Evolutionary conservation across 75 land plant species (phyloP), one percentile per base, ranked within the genome.

Genomic region (Cupressus sempervirens): DNA sequence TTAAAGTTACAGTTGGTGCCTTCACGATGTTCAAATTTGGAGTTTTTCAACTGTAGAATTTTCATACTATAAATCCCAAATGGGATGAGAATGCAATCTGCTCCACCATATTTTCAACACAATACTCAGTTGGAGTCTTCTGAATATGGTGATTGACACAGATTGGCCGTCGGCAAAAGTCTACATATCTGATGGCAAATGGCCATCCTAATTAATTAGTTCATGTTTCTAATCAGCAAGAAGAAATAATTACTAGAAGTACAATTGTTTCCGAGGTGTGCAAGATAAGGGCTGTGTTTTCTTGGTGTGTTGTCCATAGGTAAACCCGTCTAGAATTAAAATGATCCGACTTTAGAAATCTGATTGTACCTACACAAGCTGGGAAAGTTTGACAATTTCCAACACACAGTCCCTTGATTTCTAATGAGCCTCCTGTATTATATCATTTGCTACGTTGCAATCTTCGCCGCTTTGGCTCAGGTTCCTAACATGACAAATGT

Each of bases 391-490:
- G 23, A 40, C 43, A 36, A 36, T 76, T 40, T 76, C 8, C 45
- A 76, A 40, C 3, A 8, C 45, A 36, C 8, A 38, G 41, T 18
- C 79, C 79, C 79, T 18, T 76, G 43, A 76, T 76, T 38, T 76
- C 43, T 36, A 38, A 40, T 62, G 45, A 38, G 38, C 79, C 79
- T 38, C 36, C 79, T 76, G 79, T 36, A 0, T 38, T 18, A 18
- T 23, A 76, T 76, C 79, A 76, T 26, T 76, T 76, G 43, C 41
- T 38, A 76, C 41, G 79, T 16, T 76, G 79, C 79, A 76, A 20
- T 76, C 41, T 76, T 76, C 79, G 79, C 41, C 79, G 79, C 41
- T 76, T 76, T 38, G 79, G 45, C 79, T 76, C 79, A 8, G 79
- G 79, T 18, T 40, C 26, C 79, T 76, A 76, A 23, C 79, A 76